Percentiles rank a stretch among this genome's conserved stretches.
These are phyloP conservation scores for Phascolomyces articulosus DNA, from an alignment of 371 early-diverging fungal genomes.

Conservation along the genomic window DNA sequence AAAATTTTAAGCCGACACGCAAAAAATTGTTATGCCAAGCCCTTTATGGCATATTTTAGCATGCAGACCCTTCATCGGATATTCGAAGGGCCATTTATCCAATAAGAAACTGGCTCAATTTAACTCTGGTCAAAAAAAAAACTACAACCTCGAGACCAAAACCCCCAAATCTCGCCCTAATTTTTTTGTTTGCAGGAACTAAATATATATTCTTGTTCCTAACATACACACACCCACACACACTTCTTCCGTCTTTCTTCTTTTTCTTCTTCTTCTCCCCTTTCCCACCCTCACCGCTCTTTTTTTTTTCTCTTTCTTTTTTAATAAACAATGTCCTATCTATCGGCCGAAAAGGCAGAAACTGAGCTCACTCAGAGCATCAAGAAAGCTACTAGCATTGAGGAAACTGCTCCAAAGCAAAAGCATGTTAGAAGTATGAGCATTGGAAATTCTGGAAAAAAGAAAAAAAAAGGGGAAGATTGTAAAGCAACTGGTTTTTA, in stretches of 20 bases:
- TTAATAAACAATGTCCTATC: slow-evolving; percentile 37
- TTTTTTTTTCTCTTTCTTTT: background rate
- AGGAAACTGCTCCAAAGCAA: slow-evolving; percentile 96
- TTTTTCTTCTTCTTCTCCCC: background rate
- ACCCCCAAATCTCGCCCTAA: no score
- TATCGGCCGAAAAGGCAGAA: slow-evolving; percentile 80
- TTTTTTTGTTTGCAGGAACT: no score
- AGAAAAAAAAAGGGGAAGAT: background rate
- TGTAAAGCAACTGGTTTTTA: background rate
- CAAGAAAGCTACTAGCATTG: slow-evolving; percentile 88
- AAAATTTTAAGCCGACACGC: no score
- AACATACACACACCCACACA: no score
- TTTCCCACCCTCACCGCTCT: background rate
- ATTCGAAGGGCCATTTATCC: background rate
- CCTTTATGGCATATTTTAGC: background rate
- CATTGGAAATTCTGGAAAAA: background rate
- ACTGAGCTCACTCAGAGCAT: slow-evolving; percentile 84
- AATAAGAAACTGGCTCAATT: background rate
- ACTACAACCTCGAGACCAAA: no score
- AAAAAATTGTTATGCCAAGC: slow-evolving; percentile 5
- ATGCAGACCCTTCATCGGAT: background rate
- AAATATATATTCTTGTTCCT: no score
- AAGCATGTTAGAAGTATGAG: slow-evolving; percentile 90
- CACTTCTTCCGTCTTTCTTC: background rate
- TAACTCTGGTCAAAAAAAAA: background rate